Conservation (phyloP, 2,329 filamentous ascomycete genomes). For the Penicillium griseofulvum region DNA sequence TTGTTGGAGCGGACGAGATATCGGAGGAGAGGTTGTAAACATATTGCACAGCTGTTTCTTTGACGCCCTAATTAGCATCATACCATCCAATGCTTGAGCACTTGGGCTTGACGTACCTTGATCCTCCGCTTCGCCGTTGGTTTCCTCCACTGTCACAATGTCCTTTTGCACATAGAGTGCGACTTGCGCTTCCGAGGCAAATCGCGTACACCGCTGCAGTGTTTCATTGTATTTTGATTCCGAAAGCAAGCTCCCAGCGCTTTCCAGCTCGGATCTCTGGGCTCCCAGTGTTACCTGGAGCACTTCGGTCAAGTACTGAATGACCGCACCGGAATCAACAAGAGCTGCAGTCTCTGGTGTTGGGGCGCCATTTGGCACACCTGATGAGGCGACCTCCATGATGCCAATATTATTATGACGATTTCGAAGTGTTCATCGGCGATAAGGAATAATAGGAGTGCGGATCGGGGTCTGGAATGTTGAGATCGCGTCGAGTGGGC, state of each 20-base stretch:
- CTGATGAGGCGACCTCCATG: conserved; percentile 42
- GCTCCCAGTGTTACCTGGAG: conserved; percentile 73
- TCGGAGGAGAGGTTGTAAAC: conserved; percentile 79
- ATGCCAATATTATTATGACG: conserved; percentile 26
- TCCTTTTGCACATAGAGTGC: conserved; percentile 89
- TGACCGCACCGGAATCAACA: conserved; percentile 65
- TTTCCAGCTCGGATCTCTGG: conserved; percentile 73
- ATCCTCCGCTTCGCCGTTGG: conserved; percentile 37
- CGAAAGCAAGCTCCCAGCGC: conserved; percentile 78
- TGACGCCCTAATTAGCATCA: conserved; percentile 5
- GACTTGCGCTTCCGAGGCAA: conserved; percentile 82
- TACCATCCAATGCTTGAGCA: background rate
- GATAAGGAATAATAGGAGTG: conserved; percentile 16
- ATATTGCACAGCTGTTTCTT: conserved; percentile 50
- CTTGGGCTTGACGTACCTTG: conserved; percentile 37
- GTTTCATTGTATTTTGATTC: conserved; percentile 71
- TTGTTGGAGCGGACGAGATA: conserved; percentile 68
- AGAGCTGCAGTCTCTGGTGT: conserved; percentile 31
- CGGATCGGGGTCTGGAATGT: conserved; percentile 17
- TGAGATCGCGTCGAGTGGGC: conserved; percentile 19
- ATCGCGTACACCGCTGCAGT: conserved; percentile 79
- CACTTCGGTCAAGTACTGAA: conserved; percentile 70
- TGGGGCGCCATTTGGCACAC: conserved; percentile 36
- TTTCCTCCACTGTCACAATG: conserved; percentile 54
- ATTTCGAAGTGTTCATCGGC: conserved; percentile 33